phyloP scores from a whole-genome alignment of 345 rosid species.

The Reutealis trisperma region DNA sequence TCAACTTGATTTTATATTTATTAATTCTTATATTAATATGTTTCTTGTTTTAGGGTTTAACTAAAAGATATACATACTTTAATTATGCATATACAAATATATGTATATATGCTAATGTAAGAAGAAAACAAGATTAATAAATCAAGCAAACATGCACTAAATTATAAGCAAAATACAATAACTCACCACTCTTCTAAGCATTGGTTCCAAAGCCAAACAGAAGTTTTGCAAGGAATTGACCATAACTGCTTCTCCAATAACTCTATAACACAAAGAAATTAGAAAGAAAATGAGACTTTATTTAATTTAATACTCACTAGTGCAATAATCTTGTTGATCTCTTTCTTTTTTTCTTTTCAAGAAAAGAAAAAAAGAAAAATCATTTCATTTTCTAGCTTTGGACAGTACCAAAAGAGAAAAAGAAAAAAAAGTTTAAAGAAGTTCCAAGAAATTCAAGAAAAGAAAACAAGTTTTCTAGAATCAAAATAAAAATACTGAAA shows the following conservation, averaged over 20 bases:
- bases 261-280: constrained; percentile 36
- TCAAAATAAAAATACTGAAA: background rate
- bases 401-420: background rate
- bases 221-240: constrained; percentile 48
- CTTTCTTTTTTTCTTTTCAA: background rate
- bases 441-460: background rate
- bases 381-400: background rate
- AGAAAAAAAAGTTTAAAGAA: background rate
- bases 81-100: too few relatives aligned
- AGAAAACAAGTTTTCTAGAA: background rate
- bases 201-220: constrained; percentile 67
- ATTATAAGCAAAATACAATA: background rate
- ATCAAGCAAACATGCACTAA: too few relatives aligned
- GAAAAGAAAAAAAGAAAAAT: too few relatives aligned
- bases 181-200: constrained; percentile 80
- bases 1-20: background rate
- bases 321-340: background rate
- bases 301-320: background rate
- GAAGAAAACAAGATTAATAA: background rate
- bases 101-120: background rate
- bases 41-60: background rate
- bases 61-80: background rate
- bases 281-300: background rate
- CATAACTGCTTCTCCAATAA: constrained; percentile 53
- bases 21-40: background rate